Base-by-base conservation (phyloP, 1,284 basidiomycete genomes). In the Earliella scabrosa region DNA sequence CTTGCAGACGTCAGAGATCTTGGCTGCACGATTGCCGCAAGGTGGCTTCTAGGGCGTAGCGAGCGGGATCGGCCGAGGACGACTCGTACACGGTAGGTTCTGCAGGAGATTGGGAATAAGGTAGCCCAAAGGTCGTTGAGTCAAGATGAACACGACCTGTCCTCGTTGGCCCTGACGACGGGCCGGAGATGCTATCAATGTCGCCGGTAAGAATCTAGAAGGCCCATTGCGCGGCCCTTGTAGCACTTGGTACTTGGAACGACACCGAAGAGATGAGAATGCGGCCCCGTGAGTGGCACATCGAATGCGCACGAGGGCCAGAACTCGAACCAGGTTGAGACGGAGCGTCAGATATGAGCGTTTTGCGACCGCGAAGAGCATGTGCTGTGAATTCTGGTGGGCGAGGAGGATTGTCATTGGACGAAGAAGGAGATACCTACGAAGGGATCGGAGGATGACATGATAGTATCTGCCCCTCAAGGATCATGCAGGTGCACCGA, bases 381-480 rank as follows among this genome's bases (percentile, higher is more conserved):
- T 60, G 62, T 56, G 62, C 58, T 61, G 62, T 47, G 61, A 63
- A 59, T 31, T 31, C 24, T 10, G 24, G 36, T 27, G 24, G 58
- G 52, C 27, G 47, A 53, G 34, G 39, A 16, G 9, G 58, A 35
- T 46, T 55, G 48, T 36, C 21, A 63, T 63, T 63, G 62, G 62
- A 57, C 52, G 51, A 47, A 20, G 34, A 41, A 26, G 41, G 43
- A 31, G 26, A 50, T 56, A 54, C 55, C 58, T 58, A 59, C 63
- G 63, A 59, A 45, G 58, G 27, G 46, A 58, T 64, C 63, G 63
- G 63, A 64, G 63, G 63, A 64, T 64, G 60, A 64, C 63, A 64
- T 64, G 62, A 64, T 59, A 57, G 49, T 47, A 31, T 52, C 52
- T 54, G 62, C 52, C 58, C 56, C 57, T 61, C 54, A 56, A 60